Evolutionary conservation across 1,139 yeast species (phyloP).

Genomic region (Nadsonia commutata): DNA sequence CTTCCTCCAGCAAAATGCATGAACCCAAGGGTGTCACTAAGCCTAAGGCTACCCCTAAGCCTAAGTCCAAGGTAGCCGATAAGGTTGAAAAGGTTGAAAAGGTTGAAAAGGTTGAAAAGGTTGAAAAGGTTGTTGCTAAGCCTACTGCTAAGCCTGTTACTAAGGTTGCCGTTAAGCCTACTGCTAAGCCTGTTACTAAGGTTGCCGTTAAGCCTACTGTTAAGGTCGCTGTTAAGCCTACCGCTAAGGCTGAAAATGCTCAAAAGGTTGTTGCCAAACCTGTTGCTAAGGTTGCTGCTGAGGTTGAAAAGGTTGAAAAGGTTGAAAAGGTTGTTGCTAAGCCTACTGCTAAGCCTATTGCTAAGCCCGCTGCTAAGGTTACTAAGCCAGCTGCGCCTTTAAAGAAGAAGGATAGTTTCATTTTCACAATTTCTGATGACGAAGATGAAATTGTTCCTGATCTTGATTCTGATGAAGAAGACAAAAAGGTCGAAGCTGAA

Average conservation of each 20-base stretch:
- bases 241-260: constrained; percentile 1
- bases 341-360: background rate
- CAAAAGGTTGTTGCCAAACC: background rate
- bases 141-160: constrained; percentile 1
- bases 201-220: too few relatives aligned
- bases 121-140: too few relatives aligned
- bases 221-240: background rate
- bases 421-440: background rate
- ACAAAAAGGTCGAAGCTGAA: constrained; percentile 1
- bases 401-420: background rate
- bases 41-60: too few relatives aligned
- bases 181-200: too few relatives aligned
- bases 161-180: too few relatives aligned
- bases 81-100: background rate
- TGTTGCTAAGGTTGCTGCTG: background rate
- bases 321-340: too few relatives aligned
- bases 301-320: too few relatives aligned
- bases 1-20: too few relatives aligned
- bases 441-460: background rate
- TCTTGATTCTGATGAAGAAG: background rate
- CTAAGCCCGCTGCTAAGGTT: background rate
- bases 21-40: too few relatives aligned
- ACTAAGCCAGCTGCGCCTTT: background rate
- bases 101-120: too few relatives aligned
- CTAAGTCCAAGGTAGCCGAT: background rate